A percentile compares a stretch with the other conserved stretches of the same genome.
Evolutionary conservation across 345 rosid species (phyloP).

Genomic region (Excoecaria agallocha): DNA sequence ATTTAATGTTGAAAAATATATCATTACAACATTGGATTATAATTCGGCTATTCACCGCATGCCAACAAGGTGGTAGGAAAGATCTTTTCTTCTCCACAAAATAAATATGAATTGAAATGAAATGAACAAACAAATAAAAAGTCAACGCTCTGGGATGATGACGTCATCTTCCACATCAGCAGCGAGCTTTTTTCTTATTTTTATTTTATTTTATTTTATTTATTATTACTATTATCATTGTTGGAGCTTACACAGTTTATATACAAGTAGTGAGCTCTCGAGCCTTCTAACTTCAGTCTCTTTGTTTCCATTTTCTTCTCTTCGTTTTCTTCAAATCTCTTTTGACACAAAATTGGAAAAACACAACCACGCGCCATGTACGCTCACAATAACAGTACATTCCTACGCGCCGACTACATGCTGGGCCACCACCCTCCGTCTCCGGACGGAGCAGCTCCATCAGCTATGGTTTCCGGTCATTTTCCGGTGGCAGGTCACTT

Average conservation of each 20-base stretch:
- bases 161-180: constrained; percentile 43
- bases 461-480: constrained; percentile 1
- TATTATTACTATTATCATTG: neutral
- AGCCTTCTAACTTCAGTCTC: constrained; percentile 8
- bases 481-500: constrained; percentile 35
- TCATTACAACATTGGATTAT: no score
- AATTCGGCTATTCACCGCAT: no score
- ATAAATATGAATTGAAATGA: neutral
- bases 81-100: neutral
- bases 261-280: neutral
- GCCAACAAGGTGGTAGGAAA: neutral
- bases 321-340: neutral
- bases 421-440: constrained; percentile 13
- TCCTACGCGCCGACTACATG: constrained; percentile 23
- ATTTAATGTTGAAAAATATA: no score
- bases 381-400: constrained; percentile 19
- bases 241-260: constrained; percentile 1
- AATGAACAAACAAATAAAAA: no score
- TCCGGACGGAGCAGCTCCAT: constrained; percentile 27
- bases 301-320: neutral
- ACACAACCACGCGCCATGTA: constrained; percentile 37
- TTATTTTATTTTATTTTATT: no score
- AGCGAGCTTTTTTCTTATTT: neutral
- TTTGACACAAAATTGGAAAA: neutral
- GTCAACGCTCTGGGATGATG: constrained; percentile 47